A percentile compares a stretch with the other conserved stretches of the same genome.
Conservation (phyloP, 306 rosid species). For the Cucurbita ficifolia region DNA sequence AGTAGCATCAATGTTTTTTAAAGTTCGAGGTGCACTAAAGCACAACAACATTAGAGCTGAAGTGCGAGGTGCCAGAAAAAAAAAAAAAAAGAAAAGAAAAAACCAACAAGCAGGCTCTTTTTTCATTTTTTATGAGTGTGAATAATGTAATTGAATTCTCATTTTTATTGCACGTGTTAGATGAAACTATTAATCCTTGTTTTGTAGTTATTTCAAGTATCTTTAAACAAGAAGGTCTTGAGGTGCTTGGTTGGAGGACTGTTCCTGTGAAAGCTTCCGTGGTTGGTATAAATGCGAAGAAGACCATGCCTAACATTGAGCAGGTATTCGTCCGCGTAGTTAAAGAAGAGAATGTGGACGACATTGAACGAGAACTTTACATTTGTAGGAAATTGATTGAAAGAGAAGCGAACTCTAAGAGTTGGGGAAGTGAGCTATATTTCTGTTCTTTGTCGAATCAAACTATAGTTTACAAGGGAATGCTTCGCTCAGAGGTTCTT, state of each 20-base stretch:
- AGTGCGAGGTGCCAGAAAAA: too few species aligned
- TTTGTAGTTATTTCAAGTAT: constrained; percentile 63
- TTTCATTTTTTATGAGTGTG: neutral
- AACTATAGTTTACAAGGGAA: constrained; percentile 96
- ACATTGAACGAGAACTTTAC: constrained; percentile 91
- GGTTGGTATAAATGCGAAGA: constrained; percentile 86
- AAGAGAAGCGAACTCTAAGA: constrained; percentile 63
- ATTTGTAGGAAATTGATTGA: constrained; percentile 93
- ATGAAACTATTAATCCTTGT: constrained; percentile 4
- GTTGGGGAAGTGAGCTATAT: constrained; percentile 94
- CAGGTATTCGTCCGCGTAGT: constrained; percentile 84
- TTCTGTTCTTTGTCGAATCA: constrained; percentile 96
- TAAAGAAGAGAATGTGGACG: constrained; percentile 82
- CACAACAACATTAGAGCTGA: neutral
- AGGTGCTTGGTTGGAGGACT: constrained; percentile 97
- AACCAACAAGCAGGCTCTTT: neutral
- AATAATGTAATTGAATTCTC: neutral
- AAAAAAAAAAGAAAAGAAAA: too few species aligned
- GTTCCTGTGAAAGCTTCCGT: constrained; percentile 84
- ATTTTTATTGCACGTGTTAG: neutral
- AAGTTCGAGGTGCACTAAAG: neutral
- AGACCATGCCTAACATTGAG: constrained; percentile 87
- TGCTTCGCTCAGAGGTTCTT: constrained; percentile 98
- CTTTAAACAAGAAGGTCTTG: constrained; percentile 92
- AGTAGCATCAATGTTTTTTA: neutral